Evolutionary conservation across 176 grass and related monocot species (phyloP).

Genomic region (Oryza longistaminata): DNA sequence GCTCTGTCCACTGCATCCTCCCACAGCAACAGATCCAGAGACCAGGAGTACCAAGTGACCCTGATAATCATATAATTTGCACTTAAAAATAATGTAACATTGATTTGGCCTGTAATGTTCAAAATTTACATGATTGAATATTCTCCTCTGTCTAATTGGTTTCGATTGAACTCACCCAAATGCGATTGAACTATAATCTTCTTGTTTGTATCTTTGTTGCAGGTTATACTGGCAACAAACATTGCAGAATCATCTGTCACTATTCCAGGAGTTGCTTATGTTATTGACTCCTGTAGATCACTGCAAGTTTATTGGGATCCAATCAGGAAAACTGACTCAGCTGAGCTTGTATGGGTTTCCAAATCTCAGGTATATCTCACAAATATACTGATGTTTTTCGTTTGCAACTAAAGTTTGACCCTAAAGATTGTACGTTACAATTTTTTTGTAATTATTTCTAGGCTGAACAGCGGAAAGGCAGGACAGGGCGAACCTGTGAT

Average conservation of each 20-base stretch:
- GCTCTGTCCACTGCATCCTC: not conserved
- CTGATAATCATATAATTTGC: not conserved
- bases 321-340: conserved; percentile 68
- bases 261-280: conserved; percentile 83
- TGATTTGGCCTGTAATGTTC: not conserved
- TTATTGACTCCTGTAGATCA: conserved; percentile 92
- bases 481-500: conserved; percentile 91
- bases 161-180: not conserved
- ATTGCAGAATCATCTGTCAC: conserved; percentile 97
- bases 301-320: conserved; percentile 86
- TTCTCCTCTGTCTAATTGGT: conserved; percentile 5
- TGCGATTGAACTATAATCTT: not conserved
- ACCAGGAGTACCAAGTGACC: not conserved
- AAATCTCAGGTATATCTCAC: conserved; percentile 71
- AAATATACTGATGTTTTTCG: conserved; percentile 18
- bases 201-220: conserved; percentile 24
- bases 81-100: not conserved
- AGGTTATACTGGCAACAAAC: conserved; percentile 97
- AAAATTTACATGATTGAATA: not conserved
- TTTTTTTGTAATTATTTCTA: conserved; percentile 41
- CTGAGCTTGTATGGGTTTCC: conserved; percentile 82
- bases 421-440: not conserved
- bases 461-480: conserved; percentile 91
- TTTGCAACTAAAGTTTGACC: conserved; percentile 24
- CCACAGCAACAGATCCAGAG: not conserved